Evolutionary conservation across 805 yeast genomes (phyloP).

Genomic region (Saturnispora mendoncae): DNA sequence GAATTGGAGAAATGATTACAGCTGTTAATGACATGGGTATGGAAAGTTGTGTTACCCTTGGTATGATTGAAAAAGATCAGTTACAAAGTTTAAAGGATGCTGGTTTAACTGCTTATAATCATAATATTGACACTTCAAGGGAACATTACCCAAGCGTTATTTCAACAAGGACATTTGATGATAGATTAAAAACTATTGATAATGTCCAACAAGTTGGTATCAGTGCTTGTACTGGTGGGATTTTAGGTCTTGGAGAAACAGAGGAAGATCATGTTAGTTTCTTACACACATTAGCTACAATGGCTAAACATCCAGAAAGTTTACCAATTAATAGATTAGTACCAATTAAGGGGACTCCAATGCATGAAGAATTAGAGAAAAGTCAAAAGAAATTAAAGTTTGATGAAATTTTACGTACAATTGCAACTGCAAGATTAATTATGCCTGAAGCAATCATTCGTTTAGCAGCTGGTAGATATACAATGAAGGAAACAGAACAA

Average conservation of each 20-base stretch:
- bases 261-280: constrained; percentile 63
- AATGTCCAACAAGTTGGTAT: constrained; percentile 54
- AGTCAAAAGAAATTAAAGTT: constrained; percentile 38
- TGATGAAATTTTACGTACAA: constrained; percentile 56
- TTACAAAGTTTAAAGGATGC: constrained; percentile 50
- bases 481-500: constrained; percentile 73
- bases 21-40: constrained; percentile 49
- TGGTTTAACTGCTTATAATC: constrained; percentile 76
- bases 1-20: constrained; percentile 55
- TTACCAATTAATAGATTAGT: constrained; percentile 73
- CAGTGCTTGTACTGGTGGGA: constrained; percentile 72
- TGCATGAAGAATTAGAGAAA: constrained; percentile 43
- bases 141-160: constrained; percentile 69
- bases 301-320: constrained; percentile 71
- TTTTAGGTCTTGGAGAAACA: constrained; percentile 70
- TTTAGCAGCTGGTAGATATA: constrained; percentile 73
- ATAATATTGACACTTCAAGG: constrained; percentile 71
- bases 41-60: constrained; percentile 76
- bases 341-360: constrained; percentile 73
- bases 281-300: constrained; percentile 53
- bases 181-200: constrained; percentile 55
- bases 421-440: constrained; percentile 65
- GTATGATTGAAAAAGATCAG: constrained; percentile 66
- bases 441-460: constrained; percentile 69
- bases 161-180: constrained; percentile 63